Percentiles rank a stretch among this genome's conserved stretches.
Conservation (phyloP, 2,329 filamentous ascomycete species). For the Aspergillus japonicus region DNA sequence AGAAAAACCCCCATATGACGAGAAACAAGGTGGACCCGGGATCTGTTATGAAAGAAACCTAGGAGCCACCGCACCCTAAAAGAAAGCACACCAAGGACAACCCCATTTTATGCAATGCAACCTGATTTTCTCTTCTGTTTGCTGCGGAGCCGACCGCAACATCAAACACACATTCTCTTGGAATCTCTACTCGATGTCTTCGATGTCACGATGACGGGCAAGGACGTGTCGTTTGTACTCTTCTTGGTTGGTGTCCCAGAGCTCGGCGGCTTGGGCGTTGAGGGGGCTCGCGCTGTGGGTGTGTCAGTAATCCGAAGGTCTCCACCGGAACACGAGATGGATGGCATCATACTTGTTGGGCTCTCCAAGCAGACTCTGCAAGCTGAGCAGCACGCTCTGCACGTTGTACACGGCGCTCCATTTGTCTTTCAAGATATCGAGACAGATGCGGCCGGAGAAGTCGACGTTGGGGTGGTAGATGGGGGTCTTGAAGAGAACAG, state of each 20-base stretch:
- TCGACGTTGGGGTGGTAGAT: constrained; percentile 99
- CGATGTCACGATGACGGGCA: constrained; percentile 60
- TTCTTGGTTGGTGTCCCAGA: constrained; percentile 85
- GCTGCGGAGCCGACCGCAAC: constrained; percentile 6
- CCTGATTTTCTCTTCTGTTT: constrained; percentile 6
- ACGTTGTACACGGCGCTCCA: constrained; percentile 99
- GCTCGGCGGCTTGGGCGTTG: constrained; percentile 91
- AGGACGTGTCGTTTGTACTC: constrained; percentile 81
- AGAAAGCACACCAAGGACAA: constrained; percentile 10
- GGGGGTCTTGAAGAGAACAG: constrained; percentile 94
- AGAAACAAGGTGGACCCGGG: background rate
- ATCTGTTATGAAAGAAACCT: background rate
- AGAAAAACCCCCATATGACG: background rate
- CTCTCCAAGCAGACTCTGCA: constrained; percentile 93
- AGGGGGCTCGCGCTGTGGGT: constrained; percentile 75
- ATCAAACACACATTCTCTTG: background rate
- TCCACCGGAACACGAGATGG: background rate
- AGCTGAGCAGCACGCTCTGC: constrained; percentile 83
- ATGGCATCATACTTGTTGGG: constrained; percentile 80
- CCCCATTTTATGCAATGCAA: constrained; percentile 20
- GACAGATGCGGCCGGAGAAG: constrained; percentile 92
- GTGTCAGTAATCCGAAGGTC: constrained; percentile 11
- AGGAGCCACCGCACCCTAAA: constrained; percentile 5
- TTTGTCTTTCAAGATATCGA: constrained; percentile 98
- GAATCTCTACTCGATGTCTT: constrained; percentile 43